Evolutionary conservation across 768 basidiomycete species (phyloP).

Genomic region (Suillus americanus): DNA sequence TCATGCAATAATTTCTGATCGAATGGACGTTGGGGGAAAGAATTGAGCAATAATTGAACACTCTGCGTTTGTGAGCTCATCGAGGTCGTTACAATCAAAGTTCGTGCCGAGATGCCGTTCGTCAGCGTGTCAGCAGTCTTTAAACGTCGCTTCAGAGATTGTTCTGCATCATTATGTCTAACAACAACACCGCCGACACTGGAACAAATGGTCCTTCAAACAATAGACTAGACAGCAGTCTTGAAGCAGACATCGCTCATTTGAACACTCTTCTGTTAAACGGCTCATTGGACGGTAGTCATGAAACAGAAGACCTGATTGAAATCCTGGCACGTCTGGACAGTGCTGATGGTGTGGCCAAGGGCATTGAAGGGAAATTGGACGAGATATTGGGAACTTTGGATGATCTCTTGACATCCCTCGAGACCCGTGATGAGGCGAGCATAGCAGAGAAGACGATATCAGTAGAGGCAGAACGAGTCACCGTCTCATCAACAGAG

Average conservation of each 20-base stretch:
- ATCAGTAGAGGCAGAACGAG: neutral
- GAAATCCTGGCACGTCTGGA: conserved; percentile 59
- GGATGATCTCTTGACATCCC: conserved; percentile 48
- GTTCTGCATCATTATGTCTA: conserved; percentile 19
- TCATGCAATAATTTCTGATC: conserved; percentile 46
- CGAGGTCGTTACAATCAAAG: conserved; percentile 4
- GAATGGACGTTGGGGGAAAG: conserved; percentile 52
- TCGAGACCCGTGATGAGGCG: conserved; percentile 32
- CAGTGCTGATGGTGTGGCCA: conserved; percentile 56
- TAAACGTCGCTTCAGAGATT: neutral
- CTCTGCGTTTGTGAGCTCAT: conserved; percentile 56
- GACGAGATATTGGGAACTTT: conserved; percentile 61
- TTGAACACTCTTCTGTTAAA: conserved; percentile 33
- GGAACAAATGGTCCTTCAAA: conserved; percentile 11
- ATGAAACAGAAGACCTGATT: conserved; percentile 42
- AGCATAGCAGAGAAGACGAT: neutral
- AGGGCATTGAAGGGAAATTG: conserved; percentile 59
- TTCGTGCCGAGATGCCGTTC: conserved; percentile 26
- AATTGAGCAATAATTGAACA: conserved; percentile 49
- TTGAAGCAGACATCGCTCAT: conserved; percentile 39
- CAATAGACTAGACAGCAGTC: conserved; percentile 6
- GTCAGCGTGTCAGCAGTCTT: neutral
- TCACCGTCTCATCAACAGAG: neutral
- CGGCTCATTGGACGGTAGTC: conserved; percentile 21
- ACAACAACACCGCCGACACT: conserved; percentile 15